Conservation (phyloP, 345 rosid species). For the Cardamine resedifolia region DNA sequence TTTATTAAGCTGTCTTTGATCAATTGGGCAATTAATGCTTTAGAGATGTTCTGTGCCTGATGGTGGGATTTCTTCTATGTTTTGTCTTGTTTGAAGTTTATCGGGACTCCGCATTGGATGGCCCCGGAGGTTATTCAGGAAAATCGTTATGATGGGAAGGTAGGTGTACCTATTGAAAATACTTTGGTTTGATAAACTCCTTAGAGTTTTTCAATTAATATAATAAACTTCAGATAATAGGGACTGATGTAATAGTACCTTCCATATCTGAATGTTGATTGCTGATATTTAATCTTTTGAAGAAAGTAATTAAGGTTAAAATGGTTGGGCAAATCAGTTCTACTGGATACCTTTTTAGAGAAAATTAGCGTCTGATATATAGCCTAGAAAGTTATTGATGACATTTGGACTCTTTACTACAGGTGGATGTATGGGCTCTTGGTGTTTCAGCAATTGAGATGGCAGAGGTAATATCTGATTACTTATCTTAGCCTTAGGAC, state of each 20-base stretch:
- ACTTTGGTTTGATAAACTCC: constrained; percentile 13
- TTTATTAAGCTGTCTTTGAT: constrained; percentile 15
- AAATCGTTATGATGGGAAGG: constrained; percentile 99
- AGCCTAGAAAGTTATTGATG: constrained; percentile 13
- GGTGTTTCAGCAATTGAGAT: constrained; percentile 99
- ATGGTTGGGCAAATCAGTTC: constrained; percentile 17
- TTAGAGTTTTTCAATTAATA: background rate
- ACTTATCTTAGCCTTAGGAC: constrained; percentile 17
- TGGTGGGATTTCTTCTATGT: constrained; percentile 18
- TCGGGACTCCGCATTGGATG: constrained; percentile 99
- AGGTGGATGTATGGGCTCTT: constrained; percentile 99
- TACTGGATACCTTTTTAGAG: background rate
- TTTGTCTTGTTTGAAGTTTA: constrained; percentile 58
- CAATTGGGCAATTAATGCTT: background rate
- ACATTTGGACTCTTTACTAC: constrained; percentile 28
- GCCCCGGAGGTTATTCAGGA: constrained; percentile 99
- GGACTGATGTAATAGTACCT: background rate
- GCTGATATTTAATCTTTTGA: background rate
- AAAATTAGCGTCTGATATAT: constrained; percentile 1
- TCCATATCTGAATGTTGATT: constrained; percentile 1
- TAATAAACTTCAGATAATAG: constrained; percentile 2
- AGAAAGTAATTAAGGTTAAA: constrained; percentile 7
- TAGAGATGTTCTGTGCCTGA: constrained; percentile 6
- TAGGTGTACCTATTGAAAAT: constrained; percentile 30
- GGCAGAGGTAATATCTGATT: constrained; percentile 77